Conservation (phyloP, 2,329 filamentous ascomycete genomes). For the Endocalyx cinctus region DNA sequence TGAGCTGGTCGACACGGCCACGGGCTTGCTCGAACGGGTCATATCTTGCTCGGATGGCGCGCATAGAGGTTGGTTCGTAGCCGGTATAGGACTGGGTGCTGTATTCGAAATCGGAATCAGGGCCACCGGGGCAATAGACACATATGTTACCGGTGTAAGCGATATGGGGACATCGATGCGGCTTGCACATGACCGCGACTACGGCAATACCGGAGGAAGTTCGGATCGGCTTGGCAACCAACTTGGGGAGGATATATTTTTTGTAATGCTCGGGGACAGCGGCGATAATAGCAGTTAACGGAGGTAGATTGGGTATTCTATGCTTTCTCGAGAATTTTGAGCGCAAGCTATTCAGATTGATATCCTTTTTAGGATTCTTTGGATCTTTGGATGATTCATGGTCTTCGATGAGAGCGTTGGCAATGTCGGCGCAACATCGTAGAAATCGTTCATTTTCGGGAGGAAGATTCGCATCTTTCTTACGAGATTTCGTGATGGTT, state of each 20-base stretch:
- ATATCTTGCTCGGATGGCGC: slow-evolving; percentile 92
- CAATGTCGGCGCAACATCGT: slow-evolving; percentile 92
- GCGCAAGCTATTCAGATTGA: slow-evolving; percentile 87
- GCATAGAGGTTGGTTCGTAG: slow-evolving; percentile 98
- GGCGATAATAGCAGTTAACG: slow-evolving; percentile 93
- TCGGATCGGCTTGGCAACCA: slow-evolving; percentile 94
- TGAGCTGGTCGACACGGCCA: slow-evolving; percentile 93
- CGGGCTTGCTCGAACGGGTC: slow-evolving; percentile 97
- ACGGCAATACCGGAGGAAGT: slow-evolving; percentile 97
- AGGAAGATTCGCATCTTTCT: slow-evolving; percentile 67
- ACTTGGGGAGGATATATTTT: slow-evolving; percentile 94
- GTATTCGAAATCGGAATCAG: slow-evolving; percentile 98
- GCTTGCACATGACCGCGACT: slow-evolving; percentile 99
- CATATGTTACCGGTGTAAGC: slow-evolving; percentile 98
- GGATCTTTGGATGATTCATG: slow-evolving; percentile 76
- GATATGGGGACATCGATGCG: slow-evolving; percentile 94
- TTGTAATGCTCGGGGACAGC: slow-evolving; percentile 99
- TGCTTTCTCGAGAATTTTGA: slow-evolving; percentile 91
- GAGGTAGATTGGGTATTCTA: slow-evolving; percentile 79
- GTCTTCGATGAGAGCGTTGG: slow-evolving; percentile 88
- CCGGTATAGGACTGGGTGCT: slow-evolving; percentile 98
- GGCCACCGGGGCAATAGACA: slow-evolving; percentile 95
- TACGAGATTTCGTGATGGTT: slow-evolving; percentile 64
- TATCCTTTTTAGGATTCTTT: slow-evolving; percentile 70
- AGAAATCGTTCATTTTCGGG: slow-evolving; percentile 94